Conservation (phyloP, 1,139 yeast species). For the Taphrina pruni region DNA sequence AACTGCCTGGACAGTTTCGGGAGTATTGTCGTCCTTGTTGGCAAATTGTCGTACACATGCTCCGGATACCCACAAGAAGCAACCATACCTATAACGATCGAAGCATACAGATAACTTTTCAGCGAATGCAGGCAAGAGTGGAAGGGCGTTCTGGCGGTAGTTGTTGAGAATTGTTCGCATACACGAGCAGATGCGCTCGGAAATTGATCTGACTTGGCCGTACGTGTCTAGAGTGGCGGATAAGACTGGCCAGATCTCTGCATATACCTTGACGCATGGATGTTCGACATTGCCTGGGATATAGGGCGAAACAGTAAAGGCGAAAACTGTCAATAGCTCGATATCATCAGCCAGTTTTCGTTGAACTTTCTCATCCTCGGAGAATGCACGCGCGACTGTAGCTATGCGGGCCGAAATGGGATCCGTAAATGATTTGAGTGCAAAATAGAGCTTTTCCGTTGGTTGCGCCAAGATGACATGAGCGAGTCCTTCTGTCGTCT, state of each 20-base stretch:
- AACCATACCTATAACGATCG: conserved; percentile 70
- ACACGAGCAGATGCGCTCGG: conserved; percentile 77
- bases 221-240: conserved; percentile 59
- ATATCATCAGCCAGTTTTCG: conserved; percentile 71
- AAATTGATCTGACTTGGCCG: conserved; percentile 63
- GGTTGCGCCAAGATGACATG: conserved; percentile 73
- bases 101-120: conserved; percentile 70
- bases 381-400: conserved; percentile 45
- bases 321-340: conserved; percentile 74
- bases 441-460: conserved; percentile 54
- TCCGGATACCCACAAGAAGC: conserved; percentile 91
- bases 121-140: conserved; percentile 69
- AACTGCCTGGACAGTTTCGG: conserved; percentile 54
- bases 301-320: conserved; percentile 61
- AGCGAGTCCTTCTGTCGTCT: conserved; percentile 88
- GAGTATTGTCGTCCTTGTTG: conserved; percentile 55
- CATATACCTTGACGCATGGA: conserved; percentile 66
- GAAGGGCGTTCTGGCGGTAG: conserved; percentile 67
- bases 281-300: conserved; percentile 42
- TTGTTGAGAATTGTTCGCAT: conserved; percentile 70
- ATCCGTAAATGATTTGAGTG: conserved; percentile 66
- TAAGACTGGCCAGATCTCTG: conserved; percentile 67
- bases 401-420: conserved; percentile 54
- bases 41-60: conserved; percentile 78
- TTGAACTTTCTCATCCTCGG: conserved; percentile 54